A percentile compares a stretch with the other conserved stretches of the same genome.
These are phyloP conservation scores for Aspergillus sp. DNA, from an alignment of 2,329 filamentous ascomycete genomes.

Conservation along the genomic window DNA sequence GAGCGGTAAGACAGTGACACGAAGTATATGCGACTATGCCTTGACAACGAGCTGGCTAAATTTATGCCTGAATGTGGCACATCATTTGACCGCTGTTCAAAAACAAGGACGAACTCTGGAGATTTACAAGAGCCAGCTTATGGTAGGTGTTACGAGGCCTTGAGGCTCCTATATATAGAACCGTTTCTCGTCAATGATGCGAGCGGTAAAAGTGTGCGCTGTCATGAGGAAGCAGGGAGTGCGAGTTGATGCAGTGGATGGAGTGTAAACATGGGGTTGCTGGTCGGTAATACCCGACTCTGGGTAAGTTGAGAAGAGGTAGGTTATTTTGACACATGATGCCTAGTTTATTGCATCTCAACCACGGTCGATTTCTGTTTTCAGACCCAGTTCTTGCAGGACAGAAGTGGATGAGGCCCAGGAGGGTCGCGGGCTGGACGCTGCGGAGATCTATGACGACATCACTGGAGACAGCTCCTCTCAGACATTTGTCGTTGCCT, in stretches of 20 bases:
- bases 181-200: background rate
- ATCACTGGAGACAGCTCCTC: background rate
- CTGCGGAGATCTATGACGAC: conserved; percentile 4
- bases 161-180: background rate
- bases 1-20: background rate
- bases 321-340: background rate
- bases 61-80: conserved; percentile 1
- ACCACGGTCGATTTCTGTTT: background rate
- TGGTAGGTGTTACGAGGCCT: background rate
- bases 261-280: background rate
- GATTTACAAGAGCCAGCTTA: background rate
- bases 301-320: background rate
- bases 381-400: background rate
- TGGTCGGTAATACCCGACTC: too few relatives aligned
- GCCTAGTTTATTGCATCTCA: background rate
- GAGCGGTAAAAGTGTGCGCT: background rate
- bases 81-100: background rate
- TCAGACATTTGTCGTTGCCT: background rate
- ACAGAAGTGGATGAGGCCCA: background rate
- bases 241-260: background rate
- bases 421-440: background rate
- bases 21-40: background rate
- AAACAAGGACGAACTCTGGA: background rate
- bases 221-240: background rate
- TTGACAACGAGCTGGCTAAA: background rate